These are phyloP conservation scores for Kluyveromyces wickerhamii DNA, from an alignment of 805 yeast genomes.

Conservation along the genomic window DNA sequence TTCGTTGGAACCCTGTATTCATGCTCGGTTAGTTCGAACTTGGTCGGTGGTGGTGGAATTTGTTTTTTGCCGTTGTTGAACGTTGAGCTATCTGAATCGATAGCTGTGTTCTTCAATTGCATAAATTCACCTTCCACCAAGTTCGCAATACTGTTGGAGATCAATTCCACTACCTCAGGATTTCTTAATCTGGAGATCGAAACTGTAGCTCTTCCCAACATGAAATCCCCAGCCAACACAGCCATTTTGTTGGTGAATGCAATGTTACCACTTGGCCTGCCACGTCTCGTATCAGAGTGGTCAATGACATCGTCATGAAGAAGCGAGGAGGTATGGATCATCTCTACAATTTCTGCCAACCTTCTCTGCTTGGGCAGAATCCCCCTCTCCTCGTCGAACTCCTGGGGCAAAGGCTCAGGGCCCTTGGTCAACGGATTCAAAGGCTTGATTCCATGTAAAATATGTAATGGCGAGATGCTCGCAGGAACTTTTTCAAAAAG, in stretches of 20 bases:
- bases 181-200: conserved; percentile 88
- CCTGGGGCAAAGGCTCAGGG: conserved; percentile 58
- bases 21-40: conserved; percentile 50
- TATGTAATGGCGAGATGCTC: conserved; percentile 65
- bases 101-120: conserved; percentile 92
- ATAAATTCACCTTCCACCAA: conserved; percentile 97
- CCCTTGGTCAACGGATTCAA: conserved; percentile 80
- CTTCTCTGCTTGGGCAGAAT: conserved; percentile 92
- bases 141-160: conserved; percentile 94
- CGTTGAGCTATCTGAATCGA: conserved; percentile 38
- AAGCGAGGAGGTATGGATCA: conserved; percentile 95
- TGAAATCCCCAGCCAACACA: conserved; percentile 90
- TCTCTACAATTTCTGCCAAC: conserved; percentile 93
- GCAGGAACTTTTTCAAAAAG: conserved; percentile 47
- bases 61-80: conserved; percentile 23
- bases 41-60: conserved; percentile 54
- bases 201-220: conserved; percentile 93
- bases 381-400: conserved; percentile 49
- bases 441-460: conserved; percentile 90
- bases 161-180: conserved; percentile 93
- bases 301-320: conserved; percentile 97
- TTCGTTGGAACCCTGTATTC: conserved; percentile 42
- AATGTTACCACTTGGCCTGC: conserved; percentile 82
- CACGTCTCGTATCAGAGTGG: conserved; percentile 77
- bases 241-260: conserved; percentile 98